These are phyloP conservation scores for Malus sieversii DNA, from an alignment of 306 rosid genomes.

Conservation along the genomic window DNA sequence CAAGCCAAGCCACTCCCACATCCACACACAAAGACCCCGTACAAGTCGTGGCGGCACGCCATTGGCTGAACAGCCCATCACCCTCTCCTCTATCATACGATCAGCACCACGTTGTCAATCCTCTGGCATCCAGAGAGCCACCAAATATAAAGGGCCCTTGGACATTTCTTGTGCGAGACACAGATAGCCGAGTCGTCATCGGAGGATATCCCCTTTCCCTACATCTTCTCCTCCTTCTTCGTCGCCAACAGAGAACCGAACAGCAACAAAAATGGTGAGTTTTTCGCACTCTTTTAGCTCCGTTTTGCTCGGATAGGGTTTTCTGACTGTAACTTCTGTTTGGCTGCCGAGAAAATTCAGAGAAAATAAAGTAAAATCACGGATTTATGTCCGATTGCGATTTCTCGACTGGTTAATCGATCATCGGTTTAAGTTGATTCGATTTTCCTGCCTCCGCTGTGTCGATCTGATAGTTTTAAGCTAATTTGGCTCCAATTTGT, in stretches of 20 bases:
- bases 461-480: not conserved
- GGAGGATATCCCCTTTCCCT: conserved; percentile 11
- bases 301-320: not conserved
- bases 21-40: not conserved
- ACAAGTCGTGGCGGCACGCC: conserved; percentile 7
- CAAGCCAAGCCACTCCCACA: too few relatives aligned
- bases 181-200: not conserved
- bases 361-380: not conserved
- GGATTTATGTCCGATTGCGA: not conserved
- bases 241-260: not conserved
- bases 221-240: conserved; percentile 9
- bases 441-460: not conserved
- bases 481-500: not conserved
- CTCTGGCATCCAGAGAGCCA: not conserved
- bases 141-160: conserved; percentile 1
- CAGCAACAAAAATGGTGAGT: conserved; percentile 18
- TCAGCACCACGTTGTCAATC: not conserved
- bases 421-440: not conserved
- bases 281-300: not conserved
- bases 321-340: not conserved
- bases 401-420: not conserved
- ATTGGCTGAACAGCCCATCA: not conserved
- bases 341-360: not conserved
- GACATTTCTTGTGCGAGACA: not conserved
- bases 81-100: not conserved